Base-by-base conservation (phyloP, 306 rosid genomes). In the Mimosa bimucronata region DNA sequence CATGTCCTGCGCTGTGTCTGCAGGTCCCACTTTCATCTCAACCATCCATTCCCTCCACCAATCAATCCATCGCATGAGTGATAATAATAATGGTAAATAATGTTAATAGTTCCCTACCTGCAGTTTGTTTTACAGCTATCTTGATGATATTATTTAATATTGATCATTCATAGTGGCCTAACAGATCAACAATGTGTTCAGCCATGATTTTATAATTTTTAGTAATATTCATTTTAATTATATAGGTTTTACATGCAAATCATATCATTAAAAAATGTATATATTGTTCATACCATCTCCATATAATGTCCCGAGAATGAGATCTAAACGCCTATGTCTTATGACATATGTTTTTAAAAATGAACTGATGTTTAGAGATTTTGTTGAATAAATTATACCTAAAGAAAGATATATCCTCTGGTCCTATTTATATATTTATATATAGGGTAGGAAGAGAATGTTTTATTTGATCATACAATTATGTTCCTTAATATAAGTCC, bases 11-110 rank as follows among this genome's bases (percentile, higher is more conserved):
- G 37, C 4, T 26, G 2, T 71, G 23, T 25, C 21, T 48, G 3
- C 69, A 45, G 88, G 60, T 62, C 83, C 86, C 4, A 69, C 44
- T 3, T 34, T 38, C 16, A 57, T 83, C 77, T 76, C 62, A 3
- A 21, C 42, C 64, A 45, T 77, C 65, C 25, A 77, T 46, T 77
- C 48, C 60, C 46, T 66, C 15, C 57, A 21, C 64, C 68, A 64
- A 64, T 30, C 42, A 9, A 79, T 52, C 4, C 10, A n/a, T n/a
- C 16, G 73, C 58, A 52, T 52, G 7, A 58, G 31, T 10, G 25
- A 1, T 9, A 10, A 9, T 21, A 25, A 23, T 10, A 58, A 58
- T 58, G 16, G 31, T 9, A 58, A n/a, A n/a, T n/a, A n/a, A n/a
- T n/a, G n/a, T n/a, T n/a, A n/a, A n/a, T n/a, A n/a, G 11, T 19